Evolutionary conservation across 2,329 filamentous ascomycete species (phyloP), one percentile per base, ranked within the genome.

Genomic region (Emericellopsis cladophorae): DNA sequence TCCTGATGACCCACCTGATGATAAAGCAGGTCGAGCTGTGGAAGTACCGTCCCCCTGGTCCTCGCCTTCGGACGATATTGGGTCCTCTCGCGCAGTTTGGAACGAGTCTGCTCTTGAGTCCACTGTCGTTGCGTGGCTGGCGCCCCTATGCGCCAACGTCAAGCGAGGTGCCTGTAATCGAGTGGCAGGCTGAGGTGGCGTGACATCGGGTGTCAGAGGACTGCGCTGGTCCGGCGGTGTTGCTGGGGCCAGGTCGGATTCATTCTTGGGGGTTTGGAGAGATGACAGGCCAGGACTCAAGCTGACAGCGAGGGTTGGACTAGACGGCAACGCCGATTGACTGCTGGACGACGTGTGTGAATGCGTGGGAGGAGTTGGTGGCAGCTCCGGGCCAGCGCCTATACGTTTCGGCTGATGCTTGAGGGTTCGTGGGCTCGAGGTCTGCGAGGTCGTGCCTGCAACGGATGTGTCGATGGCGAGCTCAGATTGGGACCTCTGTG

Each of bases 171-270:
- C 53, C 51, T 62, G 65, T 14, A 67, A 59, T 43, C 65, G 66
- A 31, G 57, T 58, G 37, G 55, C 52, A 35, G 60, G 57, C 44
- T 76, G 72, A 31, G 83, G 83, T 40, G 82, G 84, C 14, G 83
- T 88, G 36, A 82, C 73, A 58, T 87, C 83, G 29, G 83, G 84
- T 4, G 83, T 88, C 26, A 81, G 82, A 14, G 80, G 80, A 50
- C 77, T 84, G 51, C 72, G 70, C 47, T 80, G 75, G 47, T 76
- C 74, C 23, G 76, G 70, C 39, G 80, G 79, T 5, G 80, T 84
- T 41, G 66, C 64, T n/a, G 70, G 71, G 9, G 65, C 52, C 41
- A 58, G 62, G 38, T 54, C 52, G 40, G 59, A 55, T 35, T 58
- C 55, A 45, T 59, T 58, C 40, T 64, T 56, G 39, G 58, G 53